Conservation (phyloP, 768 basidiomycete species). For the Tephrocybe sp. region DNA sequence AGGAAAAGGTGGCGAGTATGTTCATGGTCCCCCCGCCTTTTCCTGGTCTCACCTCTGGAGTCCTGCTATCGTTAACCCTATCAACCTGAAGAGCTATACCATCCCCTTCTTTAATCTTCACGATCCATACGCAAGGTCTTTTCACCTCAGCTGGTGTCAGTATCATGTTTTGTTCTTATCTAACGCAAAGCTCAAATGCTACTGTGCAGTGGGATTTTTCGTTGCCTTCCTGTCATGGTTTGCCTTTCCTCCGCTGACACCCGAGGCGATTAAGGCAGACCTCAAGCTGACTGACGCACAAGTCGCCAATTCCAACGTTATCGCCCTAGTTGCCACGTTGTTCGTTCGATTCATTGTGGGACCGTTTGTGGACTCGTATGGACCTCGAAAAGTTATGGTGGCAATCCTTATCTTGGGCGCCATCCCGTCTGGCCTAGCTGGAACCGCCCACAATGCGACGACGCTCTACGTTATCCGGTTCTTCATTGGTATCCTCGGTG, state of each 20-base stretch:
- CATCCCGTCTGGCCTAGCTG: constrained; percentile 58
- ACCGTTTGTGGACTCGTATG: constrained; percentile 48
- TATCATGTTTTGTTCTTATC: not conserved
- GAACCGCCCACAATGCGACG: constrained; percentile 37
- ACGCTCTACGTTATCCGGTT: constrained; percentile 36
- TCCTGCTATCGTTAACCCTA: constrained; percentile 41
- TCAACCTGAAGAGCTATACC: constrained; percentile 50
- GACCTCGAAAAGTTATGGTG: constrained; percentile 56
- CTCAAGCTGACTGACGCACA: constrained; percentile 43
- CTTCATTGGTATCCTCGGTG: constrained; percentile 61
- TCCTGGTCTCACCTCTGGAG: too few species aligned
- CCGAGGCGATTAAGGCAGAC: constrained; percentile 52
- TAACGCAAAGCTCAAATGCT: too few species aligned
- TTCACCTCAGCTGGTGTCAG: constrained; percentile 41
- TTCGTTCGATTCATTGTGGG: constrained; percentile 45
- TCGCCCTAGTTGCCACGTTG: constrained; percentile 46
- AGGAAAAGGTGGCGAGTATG: too few species aligned
- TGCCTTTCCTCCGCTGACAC: constrained; percentile 59
- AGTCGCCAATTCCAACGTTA: constrained; percentile 50
- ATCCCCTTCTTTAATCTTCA: constrained; percentile 48
- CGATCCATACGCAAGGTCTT: constrained; percentile 45
- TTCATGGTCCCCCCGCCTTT: too few species aligned
- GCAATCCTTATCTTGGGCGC: constrained; percentile 49
- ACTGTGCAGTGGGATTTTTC: constrained; percentile 48
- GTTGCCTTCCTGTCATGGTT: constrained; percentile 54